Evolutionary conservation across 495 filamentous ascomycete species (phyloP).

Genomic region (Xylaria curta): DNA sequence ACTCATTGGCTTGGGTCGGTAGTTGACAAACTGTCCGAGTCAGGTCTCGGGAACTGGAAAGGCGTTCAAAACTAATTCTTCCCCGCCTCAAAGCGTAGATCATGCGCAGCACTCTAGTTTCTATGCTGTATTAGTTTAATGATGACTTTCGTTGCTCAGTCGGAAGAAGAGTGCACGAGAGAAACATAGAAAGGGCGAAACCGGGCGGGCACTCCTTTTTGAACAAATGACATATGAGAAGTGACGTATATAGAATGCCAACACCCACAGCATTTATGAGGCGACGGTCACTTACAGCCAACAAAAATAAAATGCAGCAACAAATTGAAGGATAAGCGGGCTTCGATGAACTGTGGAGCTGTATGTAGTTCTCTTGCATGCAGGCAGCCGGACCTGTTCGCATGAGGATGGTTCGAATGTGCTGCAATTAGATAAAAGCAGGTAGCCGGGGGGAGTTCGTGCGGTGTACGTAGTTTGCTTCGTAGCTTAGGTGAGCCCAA

Average conservation of each 20-base stretch:
- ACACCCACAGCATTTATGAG: slow-evolving; percentile 6
- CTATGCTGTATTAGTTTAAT: slow-evolving; percentile 18
- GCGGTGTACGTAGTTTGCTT: slow-evolving; percentile 39
- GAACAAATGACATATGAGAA: neutral
- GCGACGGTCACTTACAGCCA: slow-evolving; percentile 26
- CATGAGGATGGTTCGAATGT: slow-evolving; percentile 46
- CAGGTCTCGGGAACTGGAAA: slow-evolving; percentile 44
- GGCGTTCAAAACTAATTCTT: slow-evolving; percentile 37
- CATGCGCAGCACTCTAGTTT: slow-evolving; percentile 11
- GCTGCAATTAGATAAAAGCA: slow-evolving; percentile 49
- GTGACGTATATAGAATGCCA: neutral
- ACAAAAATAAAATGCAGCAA: slow-evolving; percentile 4
- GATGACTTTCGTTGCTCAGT: slow-evolving; percentile 14
- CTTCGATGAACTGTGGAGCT: slow-evolving; percentile 40
- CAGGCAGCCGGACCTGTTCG: slow-evolving; percentile 60
- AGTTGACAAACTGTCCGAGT: slow-evolving; percentile 46
- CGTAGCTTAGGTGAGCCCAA: slow-evolving; percentile 35
- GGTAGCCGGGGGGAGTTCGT: slow-evolving; percentile 47
- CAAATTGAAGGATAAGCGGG: slow-evolving; percentile 18
- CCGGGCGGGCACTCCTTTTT: neutral
- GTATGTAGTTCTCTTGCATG: slow-evolving; percentile 49
- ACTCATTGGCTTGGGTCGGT: slow-evolving; percentile 37
- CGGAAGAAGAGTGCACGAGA: neutral
- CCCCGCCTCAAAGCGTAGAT: slow-evolving; percentile 27
- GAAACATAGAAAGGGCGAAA: neutral